Evolutionary conservation across 1,284 basidiomycete genomes (phyloP).

Genomic region (Coriolopsis trogii): DNA sequence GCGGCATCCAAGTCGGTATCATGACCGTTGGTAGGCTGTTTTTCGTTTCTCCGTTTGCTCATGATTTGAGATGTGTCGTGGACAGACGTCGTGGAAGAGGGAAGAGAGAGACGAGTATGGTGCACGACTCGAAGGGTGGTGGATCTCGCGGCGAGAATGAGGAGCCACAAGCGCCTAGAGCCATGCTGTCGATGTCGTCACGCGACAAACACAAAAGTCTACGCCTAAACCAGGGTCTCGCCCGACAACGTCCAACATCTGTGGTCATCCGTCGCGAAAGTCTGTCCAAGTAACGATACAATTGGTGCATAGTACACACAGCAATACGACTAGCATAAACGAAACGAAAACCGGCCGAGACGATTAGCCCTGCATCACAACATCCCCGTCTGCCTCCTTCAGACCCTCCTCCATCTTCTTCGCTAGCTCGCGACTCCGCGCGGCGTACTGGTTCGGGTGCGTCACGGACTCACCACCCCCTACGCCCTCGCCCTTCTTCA

Average conservation of each 20-base stretch:
- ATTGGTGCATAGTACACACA: constrained; percentile 6
- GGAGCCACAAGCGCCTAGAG: neutral
- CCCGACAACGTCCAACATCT: no score
- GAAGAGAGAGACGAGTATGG: neutral
- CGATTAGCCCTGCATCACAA: constrained; percentile 32
- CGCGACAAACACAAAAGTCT: no score
- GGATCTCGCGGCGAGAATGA: constrained; percentile 10
- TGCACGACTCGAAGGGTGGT: constrained; percentile 6
- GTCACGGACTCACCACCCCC: constrained; percentile 89
- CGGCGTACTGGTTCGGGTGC: constrained; percentile 91
- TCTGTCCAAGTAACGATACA: constrained; percentile 2
- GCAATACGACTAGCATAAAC: constrained; percentile 10
- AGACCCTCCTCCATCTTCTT: constrained; percentile 42
- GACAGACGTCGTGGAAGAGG: neutral
- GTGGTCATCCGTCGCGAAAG: constrained; percentile 20
- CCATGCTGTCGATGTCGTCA: constrained; percentile 16
- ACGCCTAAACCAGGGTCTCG: no score
- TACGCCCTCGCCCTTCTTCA: constrained; percentile 90
- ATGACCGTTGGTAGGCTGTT: constrained; percentile 19
- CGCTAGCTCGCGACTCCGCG: constrained; percentile 68
- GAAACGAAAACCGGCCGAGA: neutral
- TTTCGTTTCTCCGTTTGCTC: constrained; percentile 36
- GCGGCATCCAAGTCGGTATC: constrained; percentile 29
- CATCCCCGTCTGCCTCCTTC: constrained; percentile 35
- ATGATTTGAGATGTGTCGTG: constrained; percentile 22